Base-by-base conservation (phyloP, 371 early-diverging fungal genomes). In the Zychaea mexicana region DNA sequence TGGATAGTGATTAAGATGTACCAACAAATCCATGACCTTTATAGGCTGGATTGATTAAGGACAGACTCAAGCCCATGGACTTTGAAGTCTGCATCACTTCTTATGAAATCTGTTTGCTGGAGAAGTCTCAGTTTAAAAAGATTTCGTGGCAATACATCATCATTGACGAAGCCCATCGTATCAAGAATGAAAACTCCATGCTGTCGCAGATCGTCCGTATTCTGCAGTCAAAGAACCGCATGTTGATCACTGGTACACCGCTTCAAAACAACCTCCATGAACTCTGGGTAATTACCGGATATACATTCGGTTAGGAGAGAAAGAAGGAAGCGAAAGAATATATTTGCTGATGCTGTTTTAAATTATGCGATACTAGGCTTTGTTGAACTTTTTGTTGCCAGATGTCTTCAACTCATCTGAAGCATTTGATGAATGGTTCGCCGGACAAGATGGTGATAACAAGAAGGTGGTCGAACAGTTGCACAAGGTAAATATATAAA, bases 91-190 rank as follows among this genome's bases (percentile, higher is more conserved):
- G 97, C 79, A 91, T 99, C 38, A 99, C 99, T 2, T 97, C 99
- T 0, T 99, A 98, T 70, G 99, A 99, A 75, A 97, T 97, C 77
- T 96, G 95, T 68, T 82, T 99, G 62, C 77, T 92, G 52, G 98
- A 97, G 70, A 93, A 95, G 74, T 68, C 91, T 2, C 86, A 89
- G 49, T 84, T 99, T 56, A 88, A 88, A 61, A 94, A 94, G 70
- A 83, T 98, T 56, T 79, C 90, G 27, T 99, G 97, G 95, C 86
- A 94, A 65, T 96, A 96, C 66, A 88, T 97, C 53, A 90, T 99
- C 54, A 93, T 99, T 65, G 99, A 99, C 77, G 99, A 99, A 80
- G 99, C 99, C 0, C 99, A 99, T 71, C 91, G 99, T 60, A 94
- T 99, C 80, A 99, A 99, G 81, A 99, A 99, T 75, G 95, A 96